A percentile compares a stretch with the other conserved stretches of the same genome.
These are phyloP conservation scores for Ascochyta lentis DNA, from an alignment of 2,329 filamentous ascomycete genomes.

Conservation along the genomic window DNA sequence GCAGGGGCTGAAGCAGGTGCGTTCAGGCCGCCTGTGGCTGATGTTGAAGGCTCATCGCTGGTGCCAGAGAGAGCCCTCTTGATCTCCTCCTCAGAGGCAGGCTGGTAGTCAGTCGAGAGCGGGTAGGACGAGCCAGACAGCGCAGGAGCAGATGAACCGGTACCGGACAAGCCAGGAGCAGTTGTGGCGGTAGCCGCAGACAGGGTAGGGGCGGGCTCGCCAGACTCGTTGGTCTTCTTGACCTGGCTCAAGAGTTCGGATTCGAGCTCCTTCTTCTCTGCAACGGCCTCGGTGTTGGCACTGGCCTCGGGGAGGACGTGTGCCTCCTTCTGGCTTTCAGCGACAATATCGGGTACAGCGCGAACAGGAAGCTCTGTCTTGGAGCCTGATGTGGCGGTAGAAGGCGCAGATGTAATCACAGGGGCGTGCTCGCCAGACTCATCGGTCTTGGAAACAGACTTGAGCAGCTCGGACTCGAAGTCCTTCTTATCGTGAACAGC, in stretches of 20 bases:
- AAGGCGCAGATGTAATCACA: slow-evolving; percentile 25
- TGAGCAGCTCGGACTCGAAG: slow-evolving; percentile 72
- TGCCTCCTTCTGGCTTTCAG: slow-evolving; percentile 73
- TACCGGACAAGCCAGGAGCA: slow-evolving; percentile 32
- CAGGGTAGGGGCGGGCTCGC: slow-evolving; percentile 54
- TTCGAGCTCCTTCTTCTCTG: slow-evolving; percentile 75
- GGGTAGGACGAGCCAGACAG: slow-evolving; percentile 9
- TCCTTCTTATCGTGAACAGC: slow-evolving; percentile 74
- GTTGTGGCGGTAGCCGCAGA: slow-evolving; percentile 48
- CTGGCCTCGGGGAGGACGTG: slow-evolving; percentile 69
- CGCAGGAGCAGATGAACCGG: slow-evolving; percentile 7
- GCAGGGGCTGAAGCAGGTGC: slow-evolving; percentile 45
- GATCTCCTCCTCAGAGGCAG: slow-evolving; percentile 8
- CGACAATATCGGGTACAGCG: slow-evolving; percentile 65
- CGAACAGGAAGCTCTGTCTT: slow-evolving; percentile 40
- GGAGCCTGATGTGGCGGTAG: slow-evolving; percentile 18
- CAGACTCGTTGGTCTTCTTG: slow-evolving; percentile 48
- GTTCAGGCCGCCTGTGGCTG: slow-evolving; percentile 37
- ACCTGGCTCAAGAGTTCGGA: slow-evolving; percentile 74
- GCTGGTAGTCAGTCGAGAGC: slow-evolving; percentile 13
- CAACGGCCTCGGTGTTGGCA: slow-evolving; percentile 67
- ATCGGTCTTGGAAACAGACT: slow-evolving; percentile 46
- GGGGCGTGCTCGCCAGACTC: slow-evolving; percentile 48
- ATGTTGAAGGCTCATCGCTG: slow-evolving; percentile 21
- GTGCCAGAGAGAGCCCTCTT: slow-evolving; percentile 6